A percentile compares a stretch with the other conserved stretches of the same genome.
Conservation (phyloP, 2,329 filamentous ascomycete species). For the Thielaviopsis punctulata region DNA sequence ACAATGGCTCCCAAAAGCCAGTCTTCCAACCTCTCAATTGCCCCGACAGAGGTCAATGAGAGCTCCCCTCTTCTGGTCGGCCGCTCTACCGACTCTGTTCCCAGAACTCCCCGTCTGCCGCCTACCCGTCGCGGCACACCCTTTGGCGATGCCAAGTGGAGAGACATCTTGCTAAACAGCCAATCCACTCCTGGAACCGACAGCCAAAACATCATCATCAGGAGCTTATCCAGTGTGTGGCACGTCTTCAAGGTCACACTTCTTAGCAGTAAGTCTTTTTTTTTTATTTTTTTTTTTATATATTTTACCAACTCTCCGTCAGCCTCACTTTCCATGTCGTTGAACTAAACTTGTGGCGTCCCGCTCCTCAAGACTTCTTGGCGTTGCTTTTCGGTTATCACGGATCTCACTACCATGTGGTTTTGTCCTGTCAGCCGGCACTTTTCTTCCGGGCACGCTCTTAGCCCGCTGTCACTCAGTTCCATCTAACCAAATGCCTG, state of each 20-base stretch:
- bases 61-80: constrained; percentile 20
- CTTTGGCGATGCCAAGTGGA: constrained; percentile 1
- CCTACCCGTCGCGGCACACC: neutral
- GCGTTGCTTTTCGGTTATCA: neutral
- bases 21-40: neutral
- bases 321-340: constrained; percentile 4
- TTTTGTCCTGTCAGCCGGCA: neutral
- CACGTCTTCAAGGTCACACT: constrained; percentile 40
- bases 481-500: too few species aligned
- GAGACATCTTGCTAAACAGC: constrained; percentile 26
- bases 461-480: neutral
- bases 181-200: constrained; percentile 35
- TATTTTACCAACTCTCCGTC: neutral
- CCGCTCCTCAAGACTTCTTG: neutral
- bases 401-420: neutral
- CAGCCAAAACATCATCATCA: constrained; percentile 21
- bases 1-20: neutral
- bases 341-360: constrained; percentile 1
- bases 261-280: constrained; percentile 34
- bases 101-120: neutral
- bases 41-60: neutral
- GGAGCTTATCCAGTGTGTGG: constrained; percentile 21
- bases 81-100: constrained; percentile 12
- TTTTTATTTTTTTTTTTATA: neutral
- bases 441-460: neutral